These are phyloP conservation scores for Cyberlindnera xylosilytica DNA, from an alignment of 805 yeast species.

Conservation along the genomic window DNA sequence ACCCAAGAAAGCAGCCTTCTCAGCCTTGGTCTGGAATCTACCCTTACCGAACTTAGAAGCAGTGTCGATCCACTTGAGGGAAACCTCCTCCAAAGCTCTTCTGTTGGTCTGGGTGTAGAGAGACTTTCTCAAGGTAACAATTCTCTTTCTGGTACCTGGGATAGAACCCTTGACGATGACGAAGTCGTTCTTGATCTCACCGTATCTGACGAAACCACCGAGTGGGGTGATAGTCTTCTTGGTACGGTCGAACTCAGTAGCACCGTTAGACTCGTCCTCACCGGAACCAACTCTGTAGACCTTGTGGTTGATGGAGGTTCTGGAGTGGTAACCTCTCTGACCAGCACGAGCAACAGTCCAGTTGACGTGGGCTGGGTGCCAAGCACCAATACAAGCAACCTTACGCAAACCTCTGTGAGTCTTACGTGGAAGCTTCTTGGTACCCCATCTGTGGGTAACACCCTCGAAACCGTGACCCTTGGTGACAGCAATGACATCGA, in stretches of 20 bases:
- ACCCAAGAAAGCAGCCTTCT: slow-evolving; percentile 99
- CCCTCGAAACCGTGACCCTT: slow-evolving; percentile 99
- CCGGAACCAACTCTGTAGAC: slow-evolving; percentile 98
- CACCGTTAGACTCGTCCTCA: slow-evolving; percentile 89
- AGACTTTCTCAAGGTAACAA: slow-evolving; percentile 97
- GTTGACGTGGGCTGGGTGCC: slow-evolving; percentile 99
- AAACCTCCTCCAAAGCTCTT: slow-evolving; percentile 93
- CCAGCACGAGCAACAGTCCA: slow-evolving; percentile 99
- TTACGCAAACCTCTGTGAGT: slow-evolving; percentile 99
- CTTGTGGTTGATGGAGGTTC: slow-evolving; percentile 99
- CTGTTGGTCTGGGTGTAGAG: slow-evolving; percentile 97
- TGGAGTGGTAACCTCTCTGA: slow-evolving; percentile 99
- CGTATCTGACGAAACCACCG: slow-evolving; percentile 99
- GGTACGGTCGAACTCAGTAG: slow-evolving; percentile 99
- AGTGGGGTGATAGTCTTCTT: slow-evolving; percentile 99
- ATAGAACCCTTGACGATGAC: slow-evolving; percentile 97
- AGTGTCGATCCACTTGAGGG: slow-evolving; percentile 99
- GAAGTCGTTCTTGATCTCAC: slow-evolving; percentile 96
- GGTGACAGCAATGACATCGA: slow-evolving; percentile 98
- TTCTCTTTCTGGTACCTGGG: slow-evolving; percentile 99
- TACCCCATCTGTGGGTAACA: slow-evolving; percentile 99
- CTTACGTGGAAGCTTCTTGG: slow-evolving; percentile 99
- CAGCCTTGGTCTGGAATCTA: slow-evolving; percentile 99
- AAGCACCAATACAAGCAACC: slow-evolving; percentile 99
- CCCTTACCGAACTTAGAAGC: slow-evolving; percentile 99